phyloP scores from a whole-genome alignment of 257 asterid genomes.

The Forsythia viridissima region DNA sequence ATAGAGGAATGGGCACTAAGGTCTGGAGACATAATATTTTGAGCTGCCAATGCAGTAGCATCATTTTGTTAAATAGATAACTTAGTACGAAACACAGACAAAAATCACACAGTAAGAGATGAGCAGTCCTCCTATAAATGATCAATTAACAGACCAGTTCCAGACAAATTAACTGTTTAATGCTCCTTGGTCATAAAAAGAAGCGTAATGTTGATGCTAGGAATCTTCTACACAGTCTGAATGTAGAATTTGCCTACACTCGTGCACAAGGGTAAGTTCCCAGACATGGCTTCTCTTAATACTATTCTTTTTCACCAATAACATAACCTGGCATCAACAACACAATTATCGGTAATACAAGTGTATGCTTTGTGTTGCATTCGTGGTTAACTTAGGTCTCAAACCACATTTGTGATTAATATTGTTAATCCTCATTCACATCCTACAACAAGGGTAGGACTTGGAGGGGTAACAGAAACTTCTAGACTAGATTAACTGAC shows the following conservation, averaged over 20 bases:
- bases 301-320: too few relatives aligned
- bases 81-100: background rate
- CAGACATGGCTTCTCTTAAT: background rate
- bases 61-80: background rate
- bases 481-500: background rate
- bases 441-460: background rate
- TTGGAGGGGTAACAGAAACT: background rate
- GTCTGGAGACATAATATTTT: background rate
- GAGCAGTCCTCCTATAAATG: background rate
- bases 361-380: background rate
- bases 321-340: background rate
- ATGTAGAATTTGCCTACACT: too few relatives aligned
- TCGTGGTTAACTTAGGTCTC: background rate
- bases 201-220: background rate
- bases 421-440: background rate
- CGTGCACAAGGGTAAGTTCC: background rate
- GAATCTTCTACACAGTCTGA: background rate
- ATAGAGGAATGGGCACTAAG: background rate
- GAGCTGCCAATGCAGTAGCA: background rate
- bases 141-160: background rate
- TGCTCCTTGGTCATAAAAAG: background rate
- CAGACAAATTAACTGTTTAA: background rate
- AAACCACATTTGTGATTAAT: background rate
- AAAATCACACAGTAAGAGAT: background rate
- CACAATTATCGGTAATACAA: background rate